These are phyloP conservation scores for Fraxinus sp. DNA, from an alignment of 305 asterid species.

Conservation along the genomic window DNA sequence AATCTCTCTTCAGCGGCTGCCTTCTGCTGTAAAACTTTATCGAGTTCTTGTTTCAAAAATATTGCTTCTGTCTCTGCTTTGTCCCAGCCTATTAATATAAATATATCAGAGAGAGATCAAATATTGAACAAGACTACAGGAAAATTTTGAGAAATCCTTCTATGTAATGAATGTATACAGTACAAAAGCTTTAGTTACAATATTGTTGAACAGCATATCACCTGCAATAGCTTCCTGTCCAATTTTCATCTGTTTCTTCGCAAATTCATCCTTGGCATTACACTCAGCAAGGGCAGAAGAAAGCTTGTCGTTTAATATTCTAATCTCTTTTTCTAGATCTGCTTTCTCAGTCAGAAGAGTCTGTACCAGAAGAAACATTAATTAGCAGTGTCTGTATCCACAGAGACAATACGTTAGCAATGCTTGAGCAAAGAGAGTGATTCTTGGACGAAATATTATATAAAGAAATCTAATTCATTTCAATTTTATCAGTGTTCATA, in stretches of 20 bases:
- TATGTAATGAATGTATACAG: not conserved
- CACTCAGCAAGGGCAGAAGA: conserved; percentile 61
- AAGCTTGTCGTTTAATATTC: conserved; percentile 53
- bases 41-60: conserved; percentile 59
- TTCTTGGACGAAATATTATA: not conserved
- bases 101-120: conserved; percentile 13
- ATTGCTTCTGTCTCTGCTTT: conserved; percentile 62
- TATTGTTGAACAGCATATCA: conserved; percentile 27
- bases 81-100: conserved; percentile 63
- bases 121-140: not conserved
- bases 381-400: not conserved
- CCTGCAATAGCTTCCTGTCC: conserved; percentile 94
- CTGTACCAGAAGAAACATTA: conserved; percentile 30
- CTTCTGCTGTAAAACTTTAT: conserved; percentile 46
- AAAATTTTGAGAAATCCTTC: not conserved
- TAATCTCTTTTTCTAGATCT: conserved; percentile 56
- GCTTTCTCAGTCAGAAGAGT: conserved; percentile 47
- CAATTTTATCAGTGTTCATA: not conserved
- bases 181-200: not conserved
- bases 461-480: not conserved
- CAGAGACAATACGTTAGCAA: not conserved
- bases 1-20: conserved; percentile 54
- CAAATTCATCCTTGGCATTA: conserved; percentile 59
- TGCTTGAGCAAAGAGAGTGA: conserved; percentile 2
- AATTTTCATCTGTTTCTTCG: conserved; percentile 69